Percentiles rank a stretch among this genome's conserved stretches.
Evolutionary conservation across 305 asterid genomes (phyloP).

Genomic region (Striga hermonthica): DNA sequence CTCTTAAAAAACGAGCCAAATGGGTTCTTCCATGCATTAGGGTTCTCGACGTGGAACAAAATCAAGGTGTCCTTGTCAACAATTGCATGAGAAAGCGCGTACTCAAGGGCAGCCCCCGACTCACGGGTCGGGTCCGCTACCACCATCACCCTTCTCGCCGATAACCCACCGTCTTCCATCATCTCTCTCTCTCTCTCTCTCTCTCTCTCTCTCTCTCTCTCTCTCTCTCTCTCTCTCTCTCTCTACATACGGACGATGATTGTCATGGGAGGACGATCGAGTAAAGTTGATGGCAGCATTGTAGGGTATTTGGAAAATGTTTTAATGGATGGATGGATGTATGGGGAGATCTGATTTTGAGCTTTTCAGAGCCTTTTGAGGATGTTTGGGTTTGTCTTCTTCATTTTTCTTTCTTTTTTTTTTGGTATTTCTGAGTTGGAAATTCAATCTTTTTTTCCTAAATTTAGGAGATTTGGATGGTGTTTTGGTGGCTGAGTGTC

Average conservation of each 20-base stretch:
- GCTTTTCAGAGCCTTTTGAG: not conserved
- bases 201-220: too few species aligned
- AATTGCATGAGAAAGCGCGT: conserved; percentile 58
- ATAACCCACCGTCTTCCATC: conserved; percentile 38
- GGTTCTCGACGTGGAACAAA: conserved; percentile 51
- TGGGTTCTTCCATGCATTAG: conserved; percentile 54
- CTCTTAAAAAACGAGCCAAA: conserved; percentile 44
- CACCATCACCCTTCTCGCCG: conserved; percentile 59
- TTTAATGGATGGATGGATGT: conserved; percentile 23
- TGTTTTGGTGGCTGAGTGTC: conserved; percentile 24
- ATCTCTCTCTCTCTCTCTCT: too few species aligned
- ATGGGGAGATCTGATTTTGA: conserved; percentile 21
- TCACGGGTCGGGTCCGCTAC: conserved; percentile 72
- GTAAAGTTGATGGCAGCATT: conserved; percentile 18
- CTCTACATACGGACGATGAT: conserved; percentile 9
- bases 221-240: not conserved
- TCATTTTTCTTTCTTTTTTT: too few species aligned
- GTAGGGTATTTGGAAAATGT: conserved; percentile 11
- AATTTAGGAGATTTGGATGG: conserved; percentile 27
- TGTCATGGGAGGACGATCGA: not conserved
- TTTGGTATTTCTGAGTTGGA: conserved; percentile 26
- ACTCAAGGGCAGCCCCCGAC: conserved; percentile 64
- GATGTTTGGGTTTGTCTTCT: not conserved
- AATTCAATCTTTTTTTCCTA: conserved; percentile 20
- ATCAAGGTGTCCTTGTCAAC: conserved; percentile 50